Conservation (phyloP, 1,139 yeast species). For the Suhomyces wounanorum region DNA sequence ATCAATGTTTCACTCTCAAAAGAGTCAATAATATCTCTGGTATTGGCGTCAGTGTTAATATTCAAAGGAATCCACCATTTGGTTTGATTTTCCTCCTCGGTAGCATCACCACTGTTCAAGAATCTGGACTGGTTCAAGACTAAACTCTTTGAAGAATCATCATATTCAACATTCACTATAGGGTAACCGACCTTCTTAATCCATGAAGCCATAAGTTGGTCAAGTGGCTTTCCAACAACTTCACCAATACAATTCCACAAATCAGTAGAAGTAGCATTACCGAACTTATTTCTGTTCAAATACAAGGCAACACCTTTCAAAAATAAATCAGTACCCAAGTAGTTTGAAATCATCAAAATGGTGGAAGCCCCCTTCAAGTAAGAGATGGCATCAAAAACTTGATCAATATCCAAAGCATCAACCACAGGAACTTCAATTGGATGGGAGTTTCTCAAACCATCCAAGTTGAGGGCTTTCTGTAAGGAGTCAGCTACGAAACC, state of each 20-base stretch:
- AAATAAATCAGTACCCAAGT: conserved; percentile 66
- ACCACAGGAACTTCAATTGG: conserved; percentile 85
- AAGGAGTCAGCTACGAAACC: conserved; percentile 66
- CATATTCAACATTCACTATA: conserved; percentile 62
- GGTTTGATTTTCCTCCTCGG: conserved; percentile 52
- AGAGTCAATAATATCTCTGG: conserved; percentile 34
- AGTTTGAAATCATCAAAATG: conserved; percentile 68
- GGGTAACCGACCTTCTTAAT: conserved; percentile 84
- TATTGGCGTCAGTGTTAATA: conserved; percentile 23
- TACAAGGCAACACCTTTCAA: conserved; percentile 72
- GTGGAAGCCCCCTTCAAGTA: conserved; percentile 82
- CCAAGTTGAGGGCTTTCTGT: conserved; percentile 71
- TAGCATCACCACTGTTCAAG: conserved; percentile 76
- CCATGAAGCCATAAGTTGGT: conserved; percentile 77
- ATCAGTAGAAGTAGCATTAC: conserved; percentile 78
- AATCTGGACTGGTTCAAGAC: conserved; percentile 71
- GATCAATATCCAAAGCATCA: conserved; percentile 80
- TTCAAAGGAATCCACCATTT: conserved; percentile 76
- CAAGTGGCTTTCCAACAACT: conserved; percentile 75
- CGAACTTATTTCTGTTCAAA: conserved; percentile 67
- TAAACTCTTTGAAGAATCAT: conserved; percentile 37
- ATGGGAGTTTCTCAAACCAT: conserved; percentile 74
- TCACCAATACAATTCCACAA: conserved; percentile 77
- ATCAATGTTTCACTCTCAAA: conserved; percentile 25
- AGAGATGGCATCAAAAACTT: conserved; percentile 82